Conservation (phyloP, 2,329 filamentous ascomycete genomes). For the Claviceps sp. region DNA sequence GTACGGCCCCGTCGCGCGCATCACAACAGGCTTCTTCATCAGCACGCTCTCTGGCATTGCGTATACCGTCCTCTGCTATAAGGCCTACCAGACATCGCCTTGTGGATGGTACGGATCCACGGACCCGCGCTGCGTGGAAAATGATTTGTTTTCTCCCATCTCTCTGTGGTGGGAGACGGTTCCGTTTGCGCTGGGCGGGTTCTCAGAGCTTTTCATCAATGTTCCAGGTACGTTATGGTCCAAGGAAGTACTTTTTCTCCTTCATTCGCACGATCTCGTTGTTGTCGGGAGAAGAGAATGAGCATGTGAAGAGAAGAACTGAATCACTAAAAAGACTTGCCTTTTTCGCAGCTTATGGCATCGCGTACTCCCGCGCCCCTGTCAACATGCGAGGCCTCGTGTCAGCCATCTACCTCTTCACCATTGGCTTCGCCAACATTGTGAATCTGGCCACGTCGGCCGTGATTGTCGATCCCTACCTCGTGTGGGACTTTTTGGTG, state of each 20-base stretch:
- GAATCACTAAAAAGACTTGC: too few relatives aligned
- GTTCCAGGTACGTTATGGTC: constrained; percentile 9
- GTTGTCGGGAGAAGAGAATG: not conserved
- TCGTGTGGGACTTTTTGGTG: constrained; percentile 37
- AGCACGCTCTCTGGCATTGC: constrained; percentile 38
- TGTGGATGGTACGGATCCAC: constrained; percentile 24
- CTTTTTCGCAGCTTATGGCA: constrained; percentile 26
- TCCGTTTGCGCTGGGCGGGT: constrained; percentile 15
- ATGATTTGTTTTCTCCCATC: constrained; percentile 13
- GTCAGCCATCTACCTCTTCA: constrained; percentile 35
- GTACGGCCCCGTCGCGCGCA: constrained; percentile 45
- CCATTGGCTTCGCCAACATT: constrained; percentile 29
- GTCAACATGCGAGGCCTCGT: constrained; percentile 38
- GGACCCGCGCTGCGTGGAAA: constrained; percentile 10
- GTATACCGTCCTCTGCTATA: constrained; percentile 41
- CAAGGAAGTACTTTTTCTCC: too few relatives aligned
- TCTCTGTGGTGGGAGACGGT: constrained; percentile 13
- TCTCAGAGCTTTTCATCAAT: constrained; percentile 17
- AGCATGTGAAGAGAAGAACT: not conserved
- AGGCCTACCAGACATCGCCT: constrained; percentile 41
- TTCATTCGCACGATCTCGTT: too few relatives aligned
- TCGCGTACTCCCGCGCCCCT: constrained; percentile 37
- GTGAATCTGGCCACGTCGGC: constrained; percentile 31
- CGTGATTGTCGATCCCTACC: constrained; percentile 32
- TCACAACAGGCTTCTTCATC: constrained; percentile 42